A percentile compares a stretch with the other conserved stretches of the same genome.
phyloP scores from a whole-genome alignment of 2,329 filamentous ascomycete genomes.

The Cyphellophora attinorum region DNA sequence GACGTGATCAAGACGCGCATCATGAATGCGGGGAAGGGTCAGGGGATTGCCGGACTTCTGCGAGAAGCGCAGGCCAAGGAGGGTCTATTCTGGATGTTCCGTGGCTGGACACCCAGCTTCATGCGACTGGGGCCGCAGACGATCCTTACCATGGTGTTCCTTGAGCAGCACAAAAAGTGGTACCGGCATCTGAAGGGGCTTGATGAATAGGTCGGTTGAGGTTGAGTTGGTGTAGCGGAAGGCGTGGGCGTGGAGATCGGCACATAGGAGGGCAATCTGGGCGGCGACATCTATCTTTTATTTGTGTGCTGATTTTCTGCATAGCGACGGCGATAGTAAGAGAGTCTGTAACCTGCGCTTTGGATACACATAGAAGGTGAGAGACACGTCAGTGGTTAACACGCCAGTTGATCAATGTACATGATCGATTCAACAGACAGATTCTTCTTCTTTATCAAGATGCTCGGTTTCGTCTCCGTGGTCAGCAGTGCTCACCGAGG shows the following conservation, averaged over 20 bases:
- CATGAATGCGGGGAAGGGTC: constrained; percentile 45
- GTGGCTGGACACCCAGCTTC: constrained; percentile 59
- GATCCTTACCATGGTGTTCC: constrained; percentile 56
- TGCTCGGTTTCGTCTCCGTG: too few species aligned
- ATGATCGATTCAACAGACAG: too few species aligned
- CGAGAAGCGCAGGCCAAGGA: constrained; percentile 46
- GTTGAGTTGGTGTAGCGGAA: neutral
- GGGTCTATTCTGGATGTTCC: constrained; percentile 55
- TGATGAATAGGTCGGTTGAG: constrained; percentile 11
- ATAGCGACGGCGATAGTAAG: too few species aligned
- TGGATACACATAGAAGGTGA: too few species aligned
- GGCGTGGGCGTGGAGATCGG: too few species aligned
- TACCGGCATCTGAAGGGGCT: constrained; percentile 37
- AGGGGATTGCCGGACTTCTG: constrained; percentile 38
- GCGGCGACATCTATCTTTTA: too few species aligned
- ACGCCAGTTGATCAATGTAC: too few species aligned
- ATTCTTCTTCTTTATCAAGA: too few species aligned
- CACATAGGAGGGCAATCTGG: too few species aligned
- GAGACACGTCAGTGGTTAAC: too few species aligned
- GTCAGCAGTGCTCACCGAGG: too few species aligned
- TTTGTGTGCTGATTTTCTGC: constrained; percentile 89
- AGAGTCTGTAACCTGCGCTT: too few species aligned
- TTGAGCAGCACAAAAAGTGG: constrained; percentile 59
- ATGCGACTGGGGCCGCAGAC: constrained; percentile 57
- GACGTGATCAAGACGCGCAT: constrained; percentile 59